Evolutionary conservation across 2,329 filamentous ascomycete genomes (phyloP).

Genomic region (Stylonectria norvegica): DNA sequence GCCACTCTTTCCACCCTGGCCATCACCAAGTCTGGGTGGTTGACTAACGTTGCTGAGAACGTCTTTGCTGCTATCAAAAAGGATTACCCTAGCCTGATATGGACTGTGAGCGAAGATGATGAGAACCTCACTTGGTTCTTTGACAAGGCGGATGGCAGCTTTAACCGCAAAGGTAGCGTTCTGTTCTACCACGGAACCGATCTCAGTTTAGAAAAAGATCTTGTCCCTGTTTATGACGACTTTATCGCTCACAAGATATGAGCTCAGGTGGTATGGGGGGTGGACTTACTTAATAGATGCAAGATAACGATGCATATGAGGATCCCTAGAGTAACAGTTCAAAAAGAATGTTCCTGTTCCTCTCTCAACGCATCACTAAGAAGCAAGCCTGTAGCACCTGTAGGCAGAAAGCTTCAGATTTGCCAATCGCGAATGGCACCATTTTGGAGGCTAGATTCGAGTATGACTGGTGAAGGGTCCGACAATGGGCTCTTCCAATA

Average conservation of each 20-base stretch:
- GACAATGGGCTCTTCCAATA: no score
- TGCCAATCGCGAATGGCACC: no score
- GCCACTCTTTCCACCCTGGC: conserved; percentile 87
- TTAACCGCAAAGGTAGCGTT: conserved; percentile 80
- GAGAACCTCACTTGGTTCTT: conserved; percentile 99
- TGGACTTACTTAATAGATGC: not conserved
- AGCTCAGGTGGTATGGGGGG: not conserved
- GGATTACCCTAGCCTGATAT: conserved; percentile 84
- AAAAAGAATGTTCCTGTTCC: no score
- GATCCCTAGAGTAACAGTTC: no score
- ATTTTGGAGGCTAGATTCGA: no score
- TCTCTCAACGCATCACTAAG: no score
- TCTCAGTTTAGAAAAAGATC: conserved; percentile 67
- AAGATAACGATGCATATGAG: not conserved
- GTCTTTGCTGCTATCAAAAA: conserved; percentile 92
- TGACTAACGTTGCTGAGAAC: conserved; percentile 92
- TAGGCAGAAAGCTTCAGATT: no score
- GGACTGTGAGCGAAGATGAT: conserved; percentile 92
- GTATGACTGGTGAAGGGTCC: no score
- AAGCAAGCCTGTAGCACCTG: no score
- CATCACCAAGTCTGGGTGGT: conserved; percentile 91
- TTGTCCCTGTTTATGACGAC: conserved; percentile 78
- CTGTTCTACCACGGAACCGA: conserved; percentile 96
- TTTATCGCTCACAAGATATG: conserved; percentile 56
- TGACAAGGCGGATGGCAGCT: conserved; percentile 90